Conservation (phyloP, 108 stramenopile species). For the Pseudonitzschia multiseries region DNA sequence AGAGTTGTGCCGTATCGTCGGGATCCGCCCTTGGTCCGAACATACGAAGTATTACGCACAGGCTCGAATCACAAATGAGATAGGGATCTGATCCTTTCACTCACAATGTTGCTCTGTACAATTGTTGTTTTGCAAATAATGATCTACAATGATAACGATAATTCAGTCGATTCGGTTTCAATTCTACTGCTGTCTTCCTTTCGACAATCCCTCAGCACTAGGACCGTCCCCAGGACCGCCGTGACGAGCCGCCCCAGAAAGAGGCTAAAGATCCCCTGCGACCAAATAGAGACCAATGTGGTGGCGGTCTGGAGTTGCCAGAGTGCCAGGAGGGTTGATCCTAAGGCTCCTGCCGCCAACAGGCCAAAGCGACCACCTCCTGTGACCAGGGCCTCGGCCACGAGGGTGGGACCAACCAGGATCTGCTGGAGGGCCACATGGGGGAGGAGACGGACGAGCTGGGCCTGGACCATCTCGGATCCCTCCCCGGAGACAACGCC, state of each 20-base stretch:
- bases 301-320: constrained; percentile 38
- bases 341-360: constrained; percentile 48
- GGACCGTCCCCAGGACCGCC: constrained; percentile 35
- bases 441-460: constrained; percentile 46
- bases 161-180: not conserved
- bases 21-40: no score
- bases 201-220: constrained; percentile 6
- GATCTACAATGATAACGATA: no score
- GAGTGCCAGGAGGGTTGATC: constrained; percentile 44
- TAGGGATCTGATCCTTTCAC: no score
- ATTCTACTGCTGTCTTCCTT: constrained; percentile 1
- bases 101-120: no score
- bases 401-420: constrained; percentile 46
- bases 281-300: constrained; percentile 56
- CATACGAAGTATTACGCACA: no score
- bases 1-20: no score
- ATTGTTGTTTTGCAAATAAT: no score
- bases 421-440: constrained; percentile 57
- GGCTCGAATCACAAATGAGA: no score
- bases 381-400: constrained; percentile 44
- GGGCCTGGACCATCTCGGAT: constrained; percentile 18
- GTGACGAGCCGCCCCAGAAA: constrained; percentile 59
- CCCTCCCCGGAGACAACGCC: constrained; percentile 41
- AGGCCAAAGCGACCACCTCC: constrained; percentile 46
- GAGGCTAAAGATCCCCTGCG: constrained; percentile 53